Conservation (phyloP, 805 yeast species). For the Priceomyces castillae region DNA sequence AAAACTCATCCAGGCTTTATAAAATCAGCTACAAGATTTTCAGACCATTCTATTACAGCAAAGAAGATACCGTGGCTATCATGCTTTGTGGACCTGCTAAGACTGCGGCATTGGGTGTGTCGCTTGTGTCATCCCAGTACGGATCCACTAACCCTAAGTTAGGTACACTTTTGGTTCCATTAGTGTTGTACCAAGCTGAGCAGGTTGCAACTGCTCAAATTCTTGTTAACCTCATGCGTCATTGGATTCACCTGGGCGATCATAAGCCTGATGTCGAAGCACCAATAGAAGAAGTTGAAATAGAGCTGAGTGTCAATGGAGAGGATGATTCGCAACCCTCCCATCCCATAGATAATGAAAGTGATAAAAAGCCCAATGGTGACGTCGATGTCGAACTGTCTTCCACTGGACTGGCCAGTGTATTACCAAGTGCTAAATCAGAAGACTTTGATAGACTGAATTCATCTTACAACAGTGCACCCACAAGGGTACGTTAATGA, state of each 20-base stretch:
- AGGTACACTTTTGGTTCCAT: constrained; percentile 74
- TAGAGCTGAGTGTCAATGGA: too few species aligned
- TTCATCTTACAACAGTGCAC: background rate
- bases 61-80: constrained; percentile 71
- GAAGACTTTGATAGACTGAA: background rate
- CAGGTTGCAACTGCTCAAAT: constrained; percentile 83
- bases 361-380: background rate
- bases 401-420: background rate
- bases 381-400: background rate
- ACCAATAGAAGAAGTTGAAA: background rate
- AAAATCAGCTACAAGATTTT: constrained; percentile 41
- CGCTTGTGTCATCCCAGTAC: constrained; percentile 76
- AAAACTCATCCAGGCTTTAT: constrained; percentile 45
- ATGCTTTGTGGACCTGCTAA: constrained; percentile 92
- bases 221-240: constrained; percentile 60
- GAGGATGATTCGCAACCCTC: too few species aligned
- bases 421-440: background rate
- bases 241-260: constrained; percentile 58
- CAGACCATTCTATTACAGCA: constrained; percentile 67
- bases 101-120: constrained; percentile 89
- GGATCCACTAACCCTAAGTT: constrained; percentile 58
- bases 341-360: background rate
- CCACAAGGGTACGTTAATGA: background rate
- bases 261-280: constrained; percentile 8
- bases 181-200: constrained; percentile 83